A percentile compares a stretch with the other conserved stretches of the same genome.
These are phyloP conservation scores for Kwoniella europaea DNA, from an alignment of 768 basidiomycete species.

Conservation along the genomic window DNA sequence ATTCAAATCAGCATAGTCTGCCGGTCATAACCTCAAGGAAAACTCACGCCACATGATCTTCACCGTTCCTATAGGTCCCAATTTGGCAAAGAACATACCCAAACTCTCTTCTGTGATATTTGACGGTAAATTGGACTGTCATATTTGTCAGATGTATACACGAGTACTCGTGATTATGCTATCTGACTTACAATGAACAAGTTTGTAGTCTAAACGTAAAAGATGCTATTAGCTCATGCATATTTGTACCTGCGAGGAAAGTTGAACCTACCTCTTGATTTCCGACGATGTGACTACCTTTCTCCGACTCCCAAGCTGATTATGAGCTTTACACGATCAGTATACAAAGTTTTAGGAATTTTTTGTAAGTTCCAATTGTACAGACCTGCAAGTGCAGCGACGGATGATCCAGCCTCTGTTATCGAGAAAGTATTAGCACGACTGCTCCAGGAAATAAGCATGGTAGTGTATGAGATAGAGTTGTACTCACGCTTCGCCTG, in stretches of 20 bases:
- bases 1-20: constrained; percentile 5
- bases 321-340: constrained; percentile 33
- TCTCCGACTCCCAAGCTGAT: constrained; percentile 70
- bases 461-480: not conserved
- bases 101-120: constrained; percentile 83
- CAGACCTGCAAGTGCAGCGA: constrained; percentile 86
- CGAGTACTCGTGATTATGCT: not conserved
- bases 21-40: not conserved
- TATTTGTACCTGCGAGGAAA: not conserved
- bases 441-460: not conserved
- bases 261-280: constrained; percentile 73
- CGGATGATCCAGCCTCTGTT: constrained; percentile 65
- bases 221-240: constrained; percentile 13
- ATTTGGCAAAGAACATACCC: constrained; percentile 87
- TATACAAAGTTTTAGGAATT: constrained; percentile 3
- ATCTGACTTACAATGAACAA: constrained; percentile 72
- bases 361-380: constrained; percentile 23
- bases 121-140: constrained; percentile 74
- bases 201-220: constrained; percentile 75
- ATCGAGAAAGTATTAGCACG: constrained; percentile 20
- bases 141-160: not conserved
- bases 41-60: constrained; percentile 86
- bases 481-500: constrained; percentile 49
- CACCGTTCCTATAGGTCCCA: constrained; percentile 77
- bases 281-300: constrained; percentile 50